Conservation (phyloP, 148 eudicot genomes). For the Rhododendron simsii region DNA sequence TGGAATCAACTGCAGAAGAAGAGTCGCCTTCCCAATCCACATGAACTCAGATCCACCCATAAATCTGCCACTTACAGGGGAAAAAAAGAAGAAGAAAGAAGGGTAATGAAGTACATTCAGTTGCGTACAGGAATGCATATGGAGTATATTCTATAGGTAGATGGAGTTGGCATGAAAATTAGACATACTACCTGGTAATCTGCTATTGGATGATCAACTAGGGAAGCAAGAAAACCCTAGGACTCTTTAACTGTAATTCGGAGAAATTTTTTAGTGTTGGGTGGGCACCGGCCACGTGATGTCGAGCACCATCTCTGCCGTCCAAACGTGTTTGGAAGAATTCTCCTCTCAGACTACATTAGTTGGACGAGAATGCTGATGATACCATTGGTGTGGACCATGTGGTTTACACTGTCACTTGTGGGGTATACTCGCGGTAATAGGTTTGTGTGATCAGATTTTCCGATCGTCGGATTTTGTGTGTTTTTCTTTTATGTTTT, state of each 20-base stretch:
- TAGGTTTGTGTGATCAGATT: too few relatives aligned
- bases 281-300: too few relatives aligned
- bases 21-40: slow-evolving; percentile 28
- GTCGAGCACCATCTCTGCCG: too few relatives aligned
- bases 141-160: not conserved
- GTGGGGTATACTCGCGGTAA: not conserved
- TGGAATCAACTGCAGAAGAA: slow-evolving; percentile 42
- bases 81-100: not conserved
- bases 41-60: slow-evolving; percentile 27
- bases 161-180: not conserved
- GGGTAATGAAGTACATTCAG: not conserved
- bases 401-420: not conserved
- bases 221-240: slow-evolving; percentile 3
- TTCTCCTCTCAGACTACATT: too few relatives aligned
- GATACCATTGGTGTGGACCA: not conserved
- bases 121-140: not conserved
- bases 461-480: too few relatives aligned
- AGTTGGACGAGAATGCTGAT: not conserved
- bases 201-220: not conserved
- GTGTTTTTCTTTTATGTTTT: too few relatives aligned
- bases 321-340: too few relatives aligned
- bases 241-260: slow-evolving; percentile 3
- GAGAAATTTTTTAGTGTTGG: too few relatives aligned
- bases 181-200: not conserved
- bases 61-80: not conserved